A percentile compares a stretch with the other conserved stretches of the same genome.
phyloP scores from a whole-genome alignment of 257 asterid species.

The Orobanche coerulescens region DNA sequence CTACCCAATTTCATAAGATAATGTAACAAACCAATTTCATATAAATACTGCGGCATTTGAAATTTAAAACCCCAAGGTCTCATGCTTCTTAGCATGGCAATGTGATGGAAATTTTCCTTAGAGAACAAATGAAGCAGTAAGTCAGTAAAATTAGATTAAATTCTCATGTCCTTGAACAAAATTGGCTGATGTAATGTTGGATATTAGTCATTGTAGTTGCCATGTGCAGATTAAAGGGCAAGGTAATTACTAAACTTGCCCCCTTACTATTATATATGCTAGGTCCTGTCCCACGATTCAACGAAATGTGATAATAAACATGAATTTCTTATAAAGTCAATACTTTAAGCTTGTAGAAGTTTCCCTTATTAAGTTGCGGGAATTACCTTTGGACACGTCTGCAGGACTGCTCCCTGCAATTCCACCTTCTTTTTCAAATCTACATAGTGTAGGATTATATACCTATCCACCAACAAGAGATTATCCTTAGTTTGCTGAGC shows the following conservation, averaged over 20 bases:
- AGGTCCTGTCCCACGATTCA: background rate
- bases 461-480: conserved; percentile 41
- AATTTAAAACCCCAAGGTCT: conserved; percentile 2
- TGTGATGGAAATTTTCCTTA: background rate
- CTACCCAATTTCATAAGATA: conserved; percentile 1
- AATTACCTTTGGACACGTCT: conserved; percentile 79
- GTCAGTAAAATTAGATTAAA: background rate
- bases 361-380: conserved; percentile 18
- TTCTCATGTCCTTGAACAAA: conserved; percentile 12
- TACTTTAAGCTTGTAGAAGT: conserved; percentile 1
- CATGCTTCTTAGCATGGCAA: conserved; percentile 14
- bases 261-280: conserved; percentile 1
- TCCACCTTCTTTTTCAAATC: conserved; percentile 85
- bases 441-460: conserved; percentile 70
- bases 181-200: conserved; percentile 4
- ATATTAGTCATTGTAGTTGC: conserved; percentile 1
- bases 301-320: background rate
- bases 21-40: background rate
- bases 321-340: background rate
- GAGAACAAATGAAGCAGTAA: conserved; percentile 12
- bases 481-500: conserved; percentile 9
- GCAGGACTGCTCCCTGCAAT: conserved; percentile 72
- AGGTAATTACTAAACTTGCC: background rate
- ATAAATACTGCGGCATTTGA: background rate
- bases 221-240: background rate